Conservation (phyloP, 176 grass and related monocot genomes). For the Oryza glumipatula region DNA sequence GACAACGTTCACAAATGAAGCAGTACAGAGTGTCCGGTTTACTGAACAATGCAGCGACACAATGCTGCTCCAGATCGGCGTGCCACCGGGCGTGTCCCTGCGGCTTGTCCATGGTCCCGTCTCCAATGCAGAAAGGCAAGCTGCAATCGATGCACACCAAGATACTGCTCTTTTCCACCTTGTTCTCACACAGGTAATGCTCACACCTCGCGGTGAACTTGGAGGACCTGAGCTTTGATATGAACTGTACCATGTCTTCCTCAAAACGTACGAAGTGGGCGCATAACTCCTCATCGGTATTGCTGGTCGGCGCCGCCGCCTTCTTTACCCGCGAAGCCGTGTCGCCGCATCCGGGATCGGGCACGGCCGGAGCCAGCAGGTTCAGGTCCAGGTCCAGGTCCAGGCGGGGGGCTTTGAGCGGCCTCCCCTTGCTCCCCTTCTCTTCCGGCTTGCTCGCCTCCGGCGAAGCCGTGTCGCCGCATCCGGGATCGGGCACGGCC, state of each 20-base stretch:
- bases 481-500: neutral
- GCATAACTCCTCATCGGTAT: constrained; percentile 39
- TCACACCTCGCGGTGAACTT: constrained; percentile 32
- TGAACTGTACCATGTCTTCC: constrained; percentile 38
- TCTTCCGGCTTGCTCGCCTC: neutral
- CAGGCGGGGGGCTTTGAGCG: constrained; percentile 18
- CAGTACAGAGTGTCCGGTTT: neutral
- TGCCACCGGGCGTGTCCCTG: constrained; percentile 63
- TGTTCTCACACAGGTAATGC: constrained; percentile 22
- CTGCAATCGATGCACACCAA: constrained; percentile 75
- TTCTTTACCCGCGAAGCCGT: neutral
- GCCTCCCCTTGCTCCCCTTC: constrained; percentile 28
- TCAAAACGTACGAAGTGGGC: constrained; percentile 36
- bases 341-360: neutral
- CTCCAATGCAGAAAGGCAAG: constrained; percentile 41
- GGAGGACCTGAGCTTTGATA: constrained; percentile 31
- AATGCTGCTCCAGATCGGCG: constrained; percentile 48
- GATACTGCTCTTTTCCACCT: constrained; percentile 19
- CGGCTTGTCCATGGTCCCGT: neutral
- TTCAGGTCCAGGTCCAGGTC: neutral
- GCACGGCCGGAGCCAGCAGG: too few relatives aligned
- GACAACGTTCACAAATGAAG: neutral
- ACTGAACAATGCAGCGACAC: neutral
- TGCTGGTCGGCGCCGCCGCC: neutral
- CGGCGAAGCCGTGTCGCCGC: neutral